Evolutionary conservation across 768 basidiomycete genomes (phyloP), one percentile per base, ranked within the genome.

Genomic region (Thelephora ganbajun): DNA sequence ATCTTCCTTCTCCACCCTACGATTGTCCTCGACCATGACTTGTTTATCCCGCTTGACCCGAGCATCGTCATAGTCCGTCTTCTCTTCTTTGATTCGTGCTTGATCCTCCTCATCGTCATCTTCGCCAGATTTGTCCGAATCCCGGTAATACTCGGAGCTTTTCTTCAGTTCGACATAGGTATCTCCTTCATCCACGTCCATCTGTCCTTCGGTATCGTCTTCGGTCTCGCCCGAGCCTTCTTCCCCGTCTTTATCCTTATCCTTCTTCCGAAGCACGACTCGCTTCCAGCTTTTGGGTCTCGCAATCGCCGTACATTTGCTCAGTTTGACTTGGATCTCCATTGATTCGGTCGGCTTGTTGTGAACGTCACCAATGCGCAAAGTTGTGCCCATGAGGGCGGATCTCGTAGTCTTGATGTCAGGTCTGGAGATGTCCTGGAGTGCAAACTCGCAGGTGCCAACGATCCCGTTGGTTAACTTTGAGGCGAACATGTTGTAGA

Each of bases 271-370:
- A 46, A 69, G 57, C 34, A 62, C 73, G 59, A 80, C 84, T 59
- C 85, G 88, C 65, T 91, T 93, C 77, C 84, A 83, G 30, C 77
- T 63, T 46, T 83, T 81, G 0, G 89, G 80, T 33, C 77, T 68
- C 2, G 75, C 72, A 18, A 76, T 56, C 20, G 83, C 76, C 0
- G 89, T 92, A 46, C 80, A 83, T 64, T 97, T 97, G 53, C 77
- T 81, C 18, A 78, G 71, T 56, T 82, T 82, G 52, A 97, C 70
- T 9, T 66, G 61, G 48, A 97, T 72, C 56, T 80, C 79, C 34
- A 96, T 64, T 1, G 86, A 79, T 56, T 89, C 79, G n/a, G 78
- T 78, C 5, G 74, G 63, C 22, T 74, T 69, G 0, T 69, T 67
- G 5, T 81, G 78, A 7, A 74, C 65, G 53, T 92, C 87, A 1